phyloP scores from a whole-genome alignment of 768 basidiomycete genomes.

The Hericium coralloides region DNA sequence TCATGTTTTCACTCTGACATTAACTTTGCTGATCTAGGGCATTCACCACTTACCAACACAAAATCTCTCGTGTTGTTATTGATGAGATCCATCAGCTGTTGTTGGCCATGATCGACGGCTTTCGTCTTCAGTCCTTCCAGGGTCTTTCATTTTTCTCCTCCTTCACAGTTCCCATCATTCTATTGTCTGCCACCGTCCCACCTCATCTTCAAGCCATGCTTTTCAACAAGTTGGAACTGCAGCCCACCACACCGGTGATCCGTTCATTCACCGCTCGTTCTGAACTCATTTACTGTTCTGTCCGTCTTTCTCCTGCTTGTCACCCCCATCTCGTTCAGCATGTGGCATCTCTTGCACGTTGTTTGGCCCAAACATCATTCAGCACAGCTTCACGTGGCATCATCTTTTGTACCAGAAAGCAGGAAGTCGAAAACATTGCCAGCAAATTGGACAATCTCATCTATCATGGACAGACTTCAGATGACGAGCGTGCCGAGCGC shows the following conservation, averaged over 20 bases:
- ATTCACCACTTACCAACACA: not conserved
- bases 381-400: not conserved
- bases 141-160: not conserved
- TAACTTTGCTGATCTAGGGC: not conserved
- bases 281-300: not conserved
- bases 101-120: not conserved
- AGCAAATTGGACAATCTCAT: not conserved
- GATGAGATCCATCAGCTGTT: not conserved
- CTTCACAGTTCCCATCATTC: not conserved
- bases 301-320: not conserved
- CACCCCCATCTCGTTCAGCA: not conserved
- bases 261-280: not conserved
- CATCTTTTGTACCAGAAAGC: not conserved
- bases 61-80: not conserved
- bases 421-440: not conserved
- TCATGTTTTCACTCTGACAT: not conserved
- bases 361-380: not conserved
- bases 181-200: not conserved
- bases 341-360: not conserved
- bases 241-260: not conserved
- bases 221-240: not conserved
- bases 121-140: not conserved
- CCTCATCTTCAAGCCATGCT: not conserved
- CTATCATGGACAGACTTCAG: not conserved
- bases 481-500: no score